Percentiles rank a stretch among this genome's conserved stretches.
Conservation (phyloP, 2,329 filamentous ascomycete genomes). For the Whalleya microplaca region DNA sequence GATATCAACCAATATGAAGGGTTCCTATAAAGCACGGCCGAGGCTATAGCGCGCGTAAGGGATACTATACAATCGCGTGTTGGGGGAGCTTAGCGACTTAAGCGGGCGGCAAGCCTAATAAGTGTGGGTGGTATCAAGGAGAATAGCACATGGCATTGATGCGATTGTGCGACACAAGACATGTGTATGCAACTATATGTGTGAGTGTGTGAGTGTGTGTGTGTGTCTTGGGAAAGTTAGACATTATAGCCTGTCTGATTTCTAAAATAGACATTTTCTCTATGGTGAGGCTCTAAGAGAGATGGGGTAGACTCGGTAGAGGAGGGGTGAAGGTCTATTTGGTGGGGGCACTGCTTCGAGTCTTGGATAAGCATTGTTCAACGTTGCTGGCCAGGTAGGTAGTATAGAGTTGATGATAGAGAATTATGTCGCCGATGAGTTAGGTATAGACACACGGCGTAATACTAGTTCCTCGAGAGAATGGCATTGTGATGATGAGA, state of each 20-base stretch:
- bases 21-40: slow-evolving; percentile 10
- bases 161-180: slow-evolving; percentile 8
- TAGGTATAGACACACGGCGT: too few relatives aligned
- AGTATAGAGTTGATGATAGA: too few relatives aligned
- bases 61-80: slow-evolving; percentile 3
- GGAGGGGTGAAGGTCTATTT: slow-evolving; percentile 13
- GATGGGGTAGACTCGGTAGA: background rate
- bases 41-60: slow-evolving; percentile 12
- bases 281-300: slow-evolving; percentile 12
- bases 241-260: background rate
- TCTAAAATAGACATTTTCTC: background rate
- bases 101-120: slow-evolving; percentile 20
- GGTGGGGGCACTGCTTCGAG: slow-evolving; percentile 21
- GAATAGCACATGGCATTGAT: slow-evolving; percentile 19
- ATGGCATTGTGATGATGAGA: too few relatives aligned
- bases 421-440: too few relatives aligned
- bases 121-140: slow-evolving; percentile 15
- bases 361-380: background rate
- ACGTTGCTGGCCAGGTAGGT: too few relatives aligned
- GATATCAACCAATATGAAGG: slow-evolving; percentile 23
- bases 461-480: too few relatives aligned
- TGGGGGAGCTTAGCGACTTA: slow-evolving; percentile 3
- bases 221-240: slow-evolving; percentile 15
- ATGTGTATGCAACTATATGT: too few relatives aligned
- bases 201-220: too few relatives aligned